Conservation (phyloP, 768 basidiomycete genomes). For the Pleurotus ostreatus region DNA sequence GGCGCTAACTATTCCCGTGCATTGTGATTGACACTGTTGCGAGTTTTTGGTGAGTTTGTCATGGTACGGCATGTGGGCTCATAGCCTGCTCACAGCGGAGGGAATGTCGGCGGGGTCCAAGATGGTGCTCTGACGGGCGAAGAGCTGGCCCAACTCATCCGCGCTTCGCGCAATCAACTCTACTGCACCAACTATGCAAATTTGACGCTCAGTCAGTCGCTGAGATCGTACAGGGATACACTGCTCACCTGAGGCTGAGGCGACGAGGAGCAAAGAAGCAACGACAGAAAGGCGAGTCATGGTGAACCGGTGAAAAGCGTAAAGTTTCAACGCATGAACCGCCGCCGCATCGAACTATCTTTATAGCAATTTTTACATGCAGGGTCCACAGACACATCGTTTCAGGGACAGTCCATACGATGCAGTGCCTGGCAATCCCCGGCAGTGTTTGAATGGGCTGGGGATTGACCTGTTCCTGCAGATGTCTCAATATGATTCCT, state of each 20-base stretch:
- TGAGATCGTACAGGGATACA: too few relatives aligned
- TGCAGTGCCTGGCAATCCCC: too few relatives aligned
- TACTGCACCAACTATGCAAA: background rate
- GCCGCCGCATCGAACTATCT: too few relatives aligned
- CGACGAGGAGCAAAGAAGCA: background rate
- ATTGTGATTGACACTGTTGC: background rate
- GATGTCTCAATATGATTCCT: too few relatives aligned
- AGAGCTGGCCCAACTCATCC: background rate
- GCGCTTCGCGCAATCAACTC: background rate
- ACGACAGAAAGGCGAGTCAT: background rate
- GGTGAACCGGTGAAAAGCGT: background rate
- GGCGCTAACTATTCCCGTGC: background rate
- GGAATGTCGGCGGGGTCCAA: conserved; percentile 1
- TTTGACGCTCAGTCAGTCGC: background rate
- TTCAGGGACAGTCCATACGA: too few relatives aligned
- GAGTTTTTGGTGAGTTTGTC: background rate
- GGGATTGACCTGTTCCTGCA: too few relatives aligned
- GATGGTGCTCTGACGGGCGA: background rate
- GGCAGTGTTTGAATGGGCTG: too few relatives aligned
- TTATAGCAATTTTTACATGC: background rate
- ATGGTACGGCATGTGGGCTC: too few relatives aligned
- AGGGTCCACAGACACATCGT: background rate
- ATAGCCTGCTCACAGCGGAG: background rate
- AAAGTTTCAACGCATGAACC: background rate
- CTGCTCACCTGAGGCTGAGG: background rate